phyloP scores from a whole-genome alignment of 2,329 filamentous ascomycete genomes.

The Colletotrichum limetticola region DNA sequence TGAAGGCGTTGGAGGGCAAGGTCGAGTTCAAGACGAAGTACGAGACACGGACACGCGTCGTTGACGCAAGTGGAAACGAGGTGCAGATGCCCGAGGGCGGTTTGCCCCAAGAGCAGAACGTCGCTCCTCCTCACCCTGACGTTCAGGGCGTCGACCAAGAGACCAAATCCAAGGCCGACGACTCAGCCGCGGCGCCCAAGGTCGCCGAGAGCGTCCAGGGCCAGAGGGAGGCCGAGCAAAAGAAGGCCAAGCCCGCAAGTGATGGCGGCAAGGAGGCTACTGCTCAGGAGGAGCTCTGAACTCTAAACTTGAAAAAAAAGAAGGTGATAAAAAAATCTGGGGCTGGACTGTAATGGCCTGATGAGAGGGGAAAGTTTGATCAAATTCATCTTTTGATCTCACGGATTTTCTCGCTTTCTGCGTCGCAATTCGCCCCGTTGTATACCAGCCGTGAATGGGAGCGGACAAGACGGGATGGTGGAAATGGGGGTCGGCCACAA shows the following conservation, averaged over 20 bases:
- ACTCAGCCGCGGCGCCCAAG: slow-evolving; percentile 52
- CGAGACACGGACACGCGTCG: slow-evolving; percentile 89
- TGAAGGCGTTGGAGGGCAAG: slow-evolving; percentile 87
- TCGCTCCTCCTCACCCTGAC: slow-evolving; percentile 70
- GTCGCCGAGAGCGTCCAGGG: slow-evolving; percentile 65
- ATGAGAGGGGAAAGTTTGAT: background rate
- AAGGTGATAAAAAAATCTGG: background rate
- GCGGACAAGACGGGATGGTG: too few species aligned
- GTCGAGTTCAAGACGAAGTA: slow-evolving; percentile 96
- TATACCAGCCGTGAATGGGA: slow-evolving; percentile 2
- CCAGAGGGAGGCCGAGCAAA: slow-evolving; percentile 66
- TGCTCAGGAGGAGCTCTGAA: slow-evolving; percentile 50
- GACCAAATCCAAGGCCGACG: slow-evolving; percentile 57
- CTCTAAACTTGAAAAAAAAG: slow-evolving; percentile 39
- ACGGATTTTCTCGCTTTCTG: background rate
- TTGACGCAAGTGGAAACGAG: slow-evolving; percentile 84
- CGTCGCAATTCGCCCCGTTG: background rate
- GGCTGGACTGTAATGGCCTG: background rate
- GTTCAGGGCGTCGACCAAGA: slow-evolving; percentile 70
- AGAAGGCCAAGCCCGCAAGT: slow-evolving; percentile 70
- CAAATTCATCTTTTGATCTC: background rate
- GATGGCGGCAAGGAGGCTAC: slow-evolving; percentile 68
- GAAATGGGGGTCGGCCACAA: background rate
- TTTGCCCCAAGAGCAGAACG: slow-evolving; percentile 47
- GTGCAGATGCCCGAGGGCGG: slow-evolving; percentile 61